Evolutionary conservation across 352 stramenopile genomes (phyloP).

Genomic region (Phytophthora europaea): DNA sequence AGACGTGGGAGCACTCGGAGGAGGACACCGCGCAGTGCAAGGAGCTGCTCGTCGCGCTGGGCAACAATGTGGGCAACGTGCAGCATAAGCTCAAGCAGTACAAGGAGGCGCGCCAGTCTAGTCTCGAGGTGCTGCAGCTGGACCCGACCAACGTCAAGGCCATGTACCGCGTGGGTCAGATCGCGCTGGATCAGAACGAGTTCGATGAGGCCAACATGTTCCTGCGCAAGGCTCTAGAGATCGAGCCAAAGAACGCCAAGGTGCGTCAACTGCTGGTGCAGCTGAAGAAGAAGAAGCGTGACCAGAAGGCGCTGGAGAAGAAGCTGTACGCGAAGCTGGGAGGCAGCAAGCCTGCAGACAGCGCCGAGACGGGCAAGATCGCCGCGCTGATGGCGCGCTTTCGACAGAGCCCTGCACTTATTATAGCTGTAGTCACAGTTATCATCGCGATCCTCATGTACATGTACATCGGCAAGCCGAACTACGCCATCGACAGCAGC

Average conservation of each 20-base stretch:
- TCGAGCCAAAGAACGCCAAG: conserved; percentile 77
- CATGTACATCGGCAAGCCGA: conserved; percentile 66
- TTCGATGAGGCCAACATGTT: conserved; percentile 70
- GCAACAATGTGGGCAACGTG: conserved; percentile 89
- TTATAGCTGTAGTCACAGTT: conserved; percentile 53
- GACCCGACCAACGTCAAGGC: conserved; percentile 82
- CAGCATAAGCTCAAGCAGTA: conserved; percentile 80
- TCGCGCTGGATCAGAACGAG: conserved; percentile 79
- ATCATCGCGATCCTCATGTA: conserved; percentile 74
- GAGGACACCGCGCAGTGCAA: conserved; percentile 70
- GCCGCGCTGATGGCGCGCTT: conserved; percentile 31
- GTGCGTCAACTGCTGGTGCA: conserved; percentile 69
- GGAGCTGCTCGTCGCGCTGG: conserved; percentile 76
- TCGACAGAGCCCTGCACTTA: conserved; percentile 48
- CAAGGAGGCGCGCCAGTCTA: conserved; percentile 82
- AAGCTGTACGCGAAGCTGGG: conserved; percentile 80
- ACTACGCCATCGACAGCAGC: conserved; percentile 42
- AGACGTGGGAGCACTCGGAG: conserved; percentile 75
- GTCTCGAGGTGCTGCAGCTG: conserved; percentile 82
- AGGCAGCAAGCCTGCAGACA: conserved; percentile 26
- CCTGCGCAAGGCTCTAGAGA: conserved; percentile 66
- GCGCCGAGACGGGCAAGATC: conserved; percentile 14
- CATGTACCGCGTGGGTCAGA: conserved; percentile 79
- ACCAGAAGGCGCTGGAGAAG: conserved; percentile 63
- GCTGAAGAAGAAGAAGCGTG: conserved; percentile 79